These are phyloP conservation scores for Coemansia asiatica DNA, from an alignment of 192 early-diverging fungal species.

Conservation along the genomic window DNA sequence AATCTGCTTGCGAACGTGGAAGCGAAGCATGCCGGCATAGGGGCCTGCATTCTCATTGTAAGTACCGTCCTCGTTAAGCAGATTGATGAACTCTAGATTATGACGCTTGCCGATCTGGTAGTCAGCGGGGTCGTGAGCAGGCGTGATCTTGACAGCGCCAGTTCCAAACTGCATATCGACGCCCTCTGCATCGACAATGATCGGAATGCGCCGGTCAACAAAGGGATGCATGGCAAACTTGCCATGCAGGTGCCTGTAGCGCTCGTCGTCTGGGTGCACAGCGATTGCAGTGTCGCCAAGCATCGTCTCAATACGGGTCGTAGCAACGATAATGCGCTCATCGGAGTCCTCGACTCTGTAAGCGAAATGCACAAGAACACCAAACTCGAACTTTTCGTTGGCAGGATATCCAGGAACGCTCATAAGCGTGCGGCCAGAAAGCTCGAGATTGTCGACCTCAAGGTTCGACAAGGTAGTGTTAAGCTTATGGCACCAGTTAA, in stretches of 20 bases:
- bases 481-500: slow-evolving; percentile 97
- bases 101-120: slow-evolving; percentile 95
- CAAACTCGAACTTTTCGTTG: slow-evolving; percentile 97
- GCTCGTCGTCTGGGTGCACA: slow-evolving; percentile 87
- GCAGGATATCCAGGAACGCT: slow-evolving; percentile 88
- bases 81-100: slow-evolving; percentile 92
- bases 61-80: slow-evolving; percentile 96
- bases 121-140: slow-evolving; percentile 98
- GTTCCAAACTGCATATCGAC: slow-evolving; percentile 95
- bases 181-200: slow-evolving; percentile 80
- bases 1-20: slow-evolving; percentile 88
- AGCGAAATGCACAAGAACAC: slow-evolving; percentile 92
- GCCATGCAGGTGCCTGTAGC: slow-evolving; percentile 94
- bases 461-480: slow-evolving; percentile 96
- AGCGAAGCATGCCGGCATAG: slow-evolving; percentile 87
- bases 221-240: slow-evolving; percentile 95
- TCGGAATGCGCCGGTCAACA: slow-evolving; percentile 84
- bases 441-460: slow-evolving; percentile 91
- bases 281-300: slow-evolving; percentile 97
- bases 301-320: slow-evolving; percentile 99
- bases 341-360: slow-evolving; percentile 85
- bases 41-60: slow-evolving; percentile 88
- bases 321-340: slow-evolving; percentile 93
- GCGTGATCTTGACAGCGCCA: slow-evolving; percentile 98
- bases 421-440: slow-evolving; percentile 82